Base-by-base conservation (phyloP, 2,329 filamentous ascomycete genomes). In the Coniochaeta prunicola region DNA sequence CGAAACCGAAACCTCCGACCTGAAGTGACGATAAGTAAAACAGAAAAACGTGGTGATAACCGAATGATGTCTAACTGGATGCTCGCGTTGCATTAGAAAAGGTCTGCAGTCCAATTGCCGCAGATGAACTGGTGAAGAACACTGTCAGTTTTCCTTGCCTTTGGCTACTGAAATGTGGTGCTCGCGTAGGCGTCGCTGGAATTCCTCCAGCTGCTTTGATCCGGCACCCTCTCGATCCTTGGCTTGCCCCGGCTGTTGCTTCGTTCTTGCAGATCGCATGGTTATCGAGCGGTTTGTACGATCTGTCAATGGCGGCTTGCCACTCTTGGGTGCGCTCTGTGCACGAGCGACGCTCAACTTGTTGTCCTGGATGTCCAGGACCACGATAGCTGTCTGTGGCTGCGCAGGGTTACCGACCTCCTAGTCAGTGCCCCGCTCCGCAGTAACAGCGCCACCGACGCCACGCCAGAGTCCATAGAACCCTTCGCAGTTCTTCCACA, bases 401-500 rank as follows among this genome's bases (percentile, higher is more conserved):
- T 55, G 53, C 30, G 30, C 54, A 34, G 24, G 56, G 53, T 61
- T 57, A 60, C 57, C 59, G 50, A 58, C 57, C 61, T 68, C 66
- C 75, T 77, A 77, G 61, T 77, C 74, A 19, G 72, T 70, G 62
- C 64, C 60, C 53, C 69, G 67, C 48, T 73, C 72, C 17, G 63
- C 61, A 53, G 62, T 67, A 42, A 66, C 66, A 9, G 64, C 60
- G n/a, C 77, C 77, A 56, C 81, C 81, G 17, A 77, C 77, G 55
- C 81, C 81, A 40, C 80, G 77, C 85, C 85, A 88, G 38, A 87
- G 77, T 2, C 85, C 85, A 59, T 86, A 88, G 60, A 79, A 81
- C 0, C 84, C 85, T 6, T 85, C 82, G 60, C 84, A 87, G 63
- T 88, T 88, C 75, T 88, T 88, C 85, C 85, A 88, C 78, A 99